Percentiles rank a stretch among this genome's conserved stretches.
Evolutionary conservation across 345 rosid genomes (phyloP).

Genomic region (Odontarrhena argentea): DNA sequence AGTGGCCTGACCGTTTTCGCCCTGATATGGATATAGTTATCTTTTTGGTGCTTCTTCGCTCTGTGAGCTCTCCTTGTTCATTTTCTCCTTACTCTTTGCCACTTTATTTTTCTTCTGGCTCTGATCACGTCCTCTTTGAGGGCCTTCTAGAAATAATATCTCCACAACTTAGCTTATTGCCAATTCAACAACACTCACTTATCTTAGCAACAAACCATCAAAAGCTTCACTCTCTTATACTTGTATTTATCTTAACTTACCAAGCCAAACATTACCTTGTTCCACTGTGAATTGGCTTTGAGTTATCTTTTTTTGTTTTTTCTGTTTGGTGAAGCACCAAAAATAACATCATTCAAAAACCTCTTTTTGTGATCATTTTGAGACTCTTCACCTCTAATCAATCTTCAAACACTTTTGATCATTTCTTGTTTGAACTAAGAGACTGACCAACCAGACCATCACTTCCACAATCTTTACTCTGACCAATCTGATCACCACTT

Average conservation of each 20-base stretch:
- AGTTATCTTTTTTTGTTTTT: slow-evolving; percentile 55
- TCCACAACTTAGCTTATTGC: slow-evolving; percentile 48
- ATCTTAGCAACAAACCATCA: slow-evolving; percentile 40
- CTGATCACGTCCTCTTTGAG: slow-evolving; percentile 53
- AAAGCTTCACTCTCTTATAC: slow-evolving; percentile 19
- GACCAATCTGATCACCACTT: too few species aligned
- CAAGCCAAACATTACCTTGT: slow-evolving; percentile 54
- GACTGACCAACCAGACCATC: slow-evolving; percentile 45
- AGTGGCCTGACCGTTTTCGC: slow-evolving; percentile 98
- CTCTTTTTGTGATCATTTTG: slow-evolving; percentile 50
- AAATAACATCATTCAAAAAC: slow-evolving; percentile 51
- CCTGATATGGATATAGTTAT: slow-evolving; percentile 84
- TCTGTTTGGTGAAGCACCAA: slow-evolving; percentile 52
- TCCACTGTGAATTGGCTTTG: slow-evolving; percentile 50
- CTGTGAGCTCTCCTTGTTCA: slow-evolving; percentile 65
- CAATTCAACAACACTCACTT: slow-evolving; percentile 24
- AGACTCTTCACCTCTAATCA: slow-evolving; percentile 45
- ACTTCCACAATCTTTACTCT: slow-evolving; percentile 38
- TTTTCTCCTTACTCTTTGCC: slow-evolving; percentile 53
- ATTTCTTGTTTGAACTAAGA: slow-evolving; percentile 54
- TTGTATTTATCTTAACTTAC: not conserved
- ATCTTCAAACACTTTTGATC: slow-evolving; percentile 45
- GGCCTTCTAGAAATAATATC: slow-evolving; percentile 47
- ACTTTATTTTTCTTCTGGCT: slow-evolving; percentile 66
- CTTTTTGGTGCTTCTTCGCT: slow-evolving; percentile 72